phyloP scores from a whole-genome alignment of 1,284 basidiomycete genomes.

The Cystobasidiaceae sp. region DNA sequence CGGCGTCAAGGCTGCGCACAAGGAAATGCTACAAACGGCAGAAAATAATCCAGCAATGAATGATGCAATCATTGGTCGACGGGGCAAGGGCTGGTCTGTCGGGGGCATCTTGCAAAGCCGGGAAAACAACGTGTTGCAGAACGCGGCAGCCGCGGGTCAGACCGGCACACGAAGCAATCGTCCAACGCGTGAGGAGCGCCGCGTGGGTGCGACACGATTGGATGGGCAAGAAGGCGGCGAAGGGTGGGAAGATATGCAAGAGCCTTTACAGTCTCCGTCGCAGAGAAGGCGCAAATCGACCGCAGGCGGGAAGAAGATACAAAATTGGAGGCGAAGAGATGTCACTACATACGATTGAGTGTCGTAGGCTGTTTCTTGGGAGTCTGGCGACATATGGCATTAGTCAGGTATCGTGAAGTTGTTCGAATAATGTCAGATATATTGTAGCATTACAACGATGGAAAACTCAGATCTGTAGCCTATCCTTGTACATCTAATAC shows the following conservation, averaged over 20 bases:
- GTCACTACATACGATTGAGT: constrained; percentile 23
- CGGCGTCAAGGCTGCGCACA: constrained; percentile 16
- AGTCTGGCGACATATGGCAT: background rate
- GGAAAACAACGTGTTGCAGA: constrained; percentile 1
- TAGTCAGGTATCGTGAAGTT: no score
- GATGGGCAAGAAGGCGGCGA: background rate
- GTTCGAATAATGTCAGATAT: no score
- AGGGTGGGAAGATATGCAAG: constrained; percentile 7
- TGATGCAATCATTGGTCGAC: constrained; percentile 20
- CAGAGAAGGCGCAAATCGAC: background rate
- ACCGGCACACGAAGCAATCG: background rate
- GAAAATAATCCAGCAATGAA: constrained; percentile 25
- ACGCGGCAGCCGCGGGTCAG: background rate
- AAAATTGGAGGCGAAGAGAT: constrained; percentile 28
- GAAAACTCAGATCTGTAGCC: background rate
- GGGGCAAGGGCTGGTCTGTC: constrained; percentile 29
- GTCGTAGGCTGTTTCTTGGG: background rate
- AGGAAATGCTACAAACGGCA: constrained; percentile 19
- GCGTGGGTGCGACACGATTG: background rate
- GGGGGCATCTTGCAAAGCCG: constrained; percentile 26
- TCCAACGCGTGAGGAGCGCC: constrained; percentile 14
- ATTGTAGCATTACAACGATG: no score
- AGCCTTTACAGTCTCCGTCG: background rate
- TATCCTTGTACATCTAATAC: background rate
- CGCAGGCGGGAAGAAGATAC: constrained; percentile 12